These are phyloP conservation scores for Oenanthe sinensis DNA, from an alignment of 129 eudicot species.

Conservation along the genomic window DNA sequence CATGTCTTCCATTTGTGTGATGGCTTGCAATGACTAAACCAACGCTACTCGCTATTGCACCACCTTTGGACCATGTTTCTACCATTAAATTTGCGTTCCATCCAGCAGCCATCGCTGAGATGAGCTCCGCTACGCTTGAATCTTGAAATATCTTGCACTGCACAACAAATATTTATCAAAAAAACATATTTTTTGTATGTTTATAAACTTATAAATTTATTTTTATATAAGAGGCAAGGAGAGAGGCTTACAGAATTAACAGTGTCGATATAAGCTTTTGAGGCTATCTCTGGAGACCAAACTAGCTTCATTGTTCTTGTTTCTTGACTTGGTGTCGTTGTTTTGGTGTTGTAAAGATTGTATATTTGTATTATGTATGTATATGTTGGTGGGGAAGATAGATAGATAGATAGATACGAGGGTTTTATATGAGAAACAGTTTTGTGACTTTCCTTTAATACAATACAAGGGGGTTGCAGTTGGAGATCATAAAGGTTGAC, in stretches of 20 bases:
- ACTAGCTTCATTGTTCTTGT: constrained; percentile 59
- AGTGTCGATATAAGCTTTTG: constrained; percentile 81
- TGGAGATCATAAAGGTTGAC: background rate
- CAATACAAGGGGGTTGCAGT: background rate
- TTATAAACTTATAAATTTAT: too few species aligned
- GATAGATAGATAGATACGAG: background rate
- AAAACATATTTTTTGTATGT: background rate
- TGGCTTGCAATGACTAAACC: constrained; percentile 53
- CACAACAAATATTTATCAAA: background rate
- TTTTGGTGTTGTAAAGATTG: background rate
- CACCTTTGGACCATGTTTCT: constrained; percentile 67
- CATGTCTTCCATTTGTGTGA: constrained; percentile 71
- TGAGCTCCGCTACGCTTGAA: constrained; percentile 75
- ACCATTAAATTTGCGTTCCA: constrained; percentile 73
- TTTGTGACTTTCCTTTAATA: background rate
- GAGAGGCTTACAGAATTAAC: constrained; percentile 60
- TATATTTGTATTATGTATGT: too few species aligned
- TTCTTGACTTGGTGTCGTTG: background rate
- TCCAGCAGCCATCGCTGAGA: constrained; percentile 97
- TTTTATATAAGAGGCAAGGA: background rate
- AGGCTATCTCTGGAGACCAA: constrained; percentile 92
- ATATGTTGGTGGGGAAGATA: background rate
- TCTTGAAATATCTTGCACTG: constrained; percentile 52
- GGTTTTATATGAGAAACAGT: background rate
- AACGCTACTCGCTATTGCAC: constrained; percentile 43